These are phyloP conservation scores for Komagataella mondaviorum DNA, from an alignment of 805 yeast species.

Conservation along the genomic window DNA sequence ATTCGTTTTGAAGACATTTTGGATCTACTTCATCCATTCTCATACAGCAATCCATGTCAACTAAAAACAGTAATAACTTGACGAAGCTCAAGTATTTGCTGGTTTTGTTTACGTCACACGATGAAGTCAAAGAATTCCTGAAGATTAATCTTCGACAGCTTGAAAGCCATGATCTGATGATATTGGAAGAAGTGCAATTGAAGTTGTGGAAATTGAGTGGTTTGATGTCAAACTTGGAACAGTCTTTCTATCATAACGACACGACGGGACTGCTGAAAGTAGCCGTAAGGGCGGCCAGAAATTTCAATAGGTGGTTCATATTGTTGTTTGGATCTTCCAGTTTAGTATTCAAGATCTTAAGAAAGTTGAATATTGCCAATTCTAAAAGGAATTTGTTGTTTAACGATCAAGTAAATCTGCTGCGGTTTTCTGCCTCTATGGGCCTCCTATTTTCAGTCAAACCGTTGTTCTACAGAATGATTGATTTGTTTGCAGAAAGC, in stretches of 20 bases:
- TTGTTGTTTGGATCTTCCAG: background rate
- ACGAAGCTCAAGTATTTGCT: background rate
- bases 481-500: background rate
- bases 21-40: background rate
- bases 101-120: background rate
- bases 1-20: background rate
- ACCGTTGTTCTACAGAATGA: conserved; percentile 3
- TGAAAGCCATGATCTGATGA: background rate
- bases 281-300: background rate
- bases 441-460: conserved; percentile 6
- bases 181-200: background rate
- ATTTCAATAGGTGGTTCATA: background rate
- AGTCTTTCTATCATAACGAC: background rate
- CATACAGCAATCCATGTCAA: background rate
- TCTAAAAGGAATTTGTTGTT: background rate
- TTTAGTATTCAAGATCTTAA: background rate
- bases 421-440: conserved; percentile 4
- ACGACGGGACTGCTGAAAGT: background rate
- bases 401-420: background rate
- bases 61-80: background rate
- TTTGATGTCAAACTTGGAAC: background rate
- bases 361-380: background rate
- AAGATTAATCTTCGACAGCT: background rate
- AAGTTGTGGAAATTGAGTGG: background rate
- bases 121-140: background rate